These are phyloP conservation scores for Leucocoprinus birnbaumii DNA, from an alignment of 768 basidiomycete genomes.

Conservation along the genomic window DNA sequence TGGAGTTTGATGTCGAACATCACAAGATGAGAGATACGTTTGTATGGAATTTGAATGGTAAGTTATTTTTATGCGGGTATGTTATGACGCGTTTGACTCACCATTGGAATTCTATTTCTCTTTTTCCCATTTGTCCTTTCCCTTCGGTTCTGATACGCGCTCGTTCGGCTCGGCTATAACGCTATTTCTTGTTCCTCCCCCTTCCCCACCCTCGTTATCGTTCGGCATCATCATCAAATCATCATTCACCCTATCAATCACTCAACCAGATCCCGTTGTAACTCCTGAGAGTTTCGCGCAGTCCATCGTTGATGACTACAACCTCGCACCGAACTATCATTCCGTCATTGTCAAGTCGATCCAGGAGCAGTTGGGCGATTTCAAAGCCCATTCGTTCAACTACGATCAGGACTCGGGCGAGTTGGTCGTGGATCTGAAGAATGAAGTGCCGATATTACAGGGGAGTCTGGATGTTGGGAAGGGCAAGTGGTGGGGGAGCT, in stretches of 20 bases:
- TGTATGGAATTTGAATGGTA: slow-evolving; percentile 95
- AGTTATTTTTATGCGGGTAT: slow-evolving; percentile 13
- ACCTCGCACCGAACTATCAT: slow-evolving; percentile 64
- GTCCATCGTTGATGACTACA: slow-evolving; percentile 88
- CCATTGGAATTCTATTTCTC: too few species aligned
- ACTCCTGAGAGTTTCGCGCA: slow-evolving; percentile 91
- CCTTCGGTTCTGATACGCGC: too few species aligned
- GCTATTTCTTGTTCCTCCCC: not conserved
- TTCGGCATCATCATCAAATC: not conserved
- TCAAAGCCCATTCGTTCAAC: slow-evolving; percentile 59
- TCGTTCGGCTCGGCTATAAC: not conserved
- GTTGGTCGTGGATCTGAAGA: slow-evolving; percentile 15
- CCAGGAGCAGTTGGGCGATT: slow-evolving; percentile 84
- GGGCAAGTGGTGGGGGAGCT: slow-evolving; percentile 66
- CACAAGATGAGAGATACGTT: slow-evolving; percentile 95
- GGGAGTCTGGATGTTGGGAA: slow-evolving; percentile 51
- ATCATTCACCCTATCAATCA: too few species aligned
- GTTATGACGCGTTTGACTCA: too few species aligned
- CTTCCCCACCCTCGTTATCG: too few species aligned
- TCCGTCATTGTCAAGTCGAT: slow-evolving; percentile 75
- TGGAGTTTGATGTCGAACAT: slow-evolving; percentile 95
- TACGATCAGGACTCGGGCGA: slow-evolving; percentile 46
- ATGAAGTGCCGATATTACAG: slow-evolving; percentile 4
- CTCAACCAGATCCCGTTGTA: slow-evolving; percentile 71
- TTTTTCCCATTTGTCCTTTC: not conserved